These are phyloP conservation scores for Labyrinthula sp. DNA, from an alignment of 352 stramenopile genomes.

Conservation along the genomic window DNA sequence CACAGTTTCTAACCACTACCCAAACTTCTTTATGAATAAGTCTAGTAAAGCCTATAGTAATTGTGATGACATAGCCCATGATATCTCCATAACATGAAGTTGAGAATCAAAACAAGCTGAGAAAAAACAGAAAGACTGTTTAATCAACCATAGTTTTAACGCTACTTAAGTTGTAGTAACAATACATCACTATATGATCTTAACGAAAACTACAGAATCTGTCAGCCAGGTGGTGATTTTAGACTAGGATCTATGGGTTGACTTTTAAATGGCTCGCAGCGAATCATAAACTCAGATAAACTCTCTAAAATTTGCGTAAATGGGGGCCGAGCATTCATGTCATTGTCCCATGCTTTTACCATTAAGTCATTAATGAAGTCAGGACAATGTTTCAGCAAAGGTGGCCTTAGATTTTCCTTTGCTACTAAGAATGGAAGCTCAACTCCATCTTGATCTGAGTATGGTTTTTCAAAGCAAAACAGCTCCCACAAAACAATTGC, in stretches of 20 bases:
- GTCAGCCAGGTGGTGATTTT: too few species aligned
- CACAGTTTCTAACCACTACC: too few species aligned
- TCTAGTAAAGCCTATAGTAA: too few species aligned
- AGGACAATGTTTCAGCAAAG: conserved; percentile 30
- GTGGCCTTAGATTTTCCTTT: conserved; percentile 19
- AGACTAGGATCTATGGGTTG: conserved; percentile 25
- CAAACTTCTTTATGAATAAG: too few species aligned
- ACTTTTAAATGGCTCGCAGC: conserved; percentile 22
- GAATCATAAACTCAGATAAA: conserved; percentile 6
- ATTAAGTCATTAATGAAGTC: conserved; percentile 31
- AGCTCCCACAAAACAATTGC: conserved; percentile 50
- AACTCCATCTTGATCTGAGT: conserved; percentile 29
- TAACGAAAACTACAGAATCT: too few species aligned
- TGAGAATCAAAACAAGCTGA: too few species aligned
- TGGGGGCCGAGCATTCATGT: conserved; percentile 44
- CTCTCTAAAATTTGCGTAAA: conserved; percentile 53
- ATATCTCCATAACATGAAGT: too few species aligned
- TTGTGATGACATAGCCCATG: too few species aligned
- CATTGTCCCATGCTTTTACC: conserved; percentile 50
- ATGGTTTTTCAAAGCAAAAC: conserved; percentile 32
- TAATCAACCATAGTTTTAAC: too few species aligned
- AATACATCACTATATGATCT: too few species aligned
- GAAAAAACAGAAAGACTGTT: too few species aligned
- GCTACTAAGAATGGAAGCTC: conserved; percentile 27
- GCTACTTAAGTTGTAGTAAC: too few species aligned